A percentile compares a stretch with the other conserved stretches of the same genome.
phyloP scores from a whole-genome alignment of 2,329 filamentous ascomycete genomes.

The Colletotrichum acutatum region DNA sequence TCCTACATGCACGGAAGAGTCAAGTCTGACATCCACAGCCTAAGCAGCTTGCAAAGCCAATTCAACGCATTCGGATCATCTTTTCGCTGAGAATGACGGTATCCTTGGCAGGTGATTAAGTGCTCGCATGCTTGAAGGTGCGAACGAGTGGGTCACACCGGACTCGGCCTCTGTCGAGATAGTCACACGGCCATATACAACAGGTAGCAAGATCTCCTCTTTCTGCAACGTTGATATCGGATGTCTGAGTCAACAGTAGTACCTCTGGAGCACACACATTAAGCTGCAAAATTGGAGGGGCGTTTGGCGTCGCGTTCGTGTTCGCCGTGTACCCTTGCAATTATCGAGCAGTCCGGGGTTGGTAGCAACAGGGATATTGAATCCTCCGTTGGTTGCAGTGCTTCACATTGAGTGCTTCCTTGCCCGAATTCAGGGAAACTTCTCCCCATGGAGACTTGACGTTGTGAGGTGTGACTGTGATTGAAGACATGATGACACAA shows the following conservation, averaged over 20 bases:
- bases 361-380: constrained; percentile 1
- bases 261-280: background rate
- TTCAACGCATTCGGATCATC: too few relatives aligned
- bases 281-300: background rate
- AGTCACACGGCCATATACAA: background rate
- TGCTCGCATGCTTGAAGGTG: constrained; percentile 1
- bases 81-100: background rate
- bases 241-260: background rate
- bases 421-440: background rate
- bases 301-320: constrained; percentile 7
- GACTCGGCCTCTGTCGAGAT: background rate
- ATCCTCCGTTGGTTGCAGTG: background rate
- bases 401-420: background rate
- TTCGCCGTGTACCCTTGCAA: background rate
- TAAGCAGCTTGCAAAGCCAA: too few relatives aligned
- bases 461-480: background rate
- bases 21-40: too few relatives aligned
- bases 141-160: background rate
- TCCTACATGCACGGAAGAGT: too few relatives aligned
- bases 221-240: background rate
- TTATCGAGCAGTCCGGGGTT: background rate
- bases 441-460: background rate
- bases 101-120: background rate
- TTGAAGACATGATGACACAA: background rate
- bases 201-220: background rate